Evolutionary conservation across 1,139 yeast species (phyloP), one percentile per base, ranked within the genome.

Genomic region (Lodderomyces pseudojiufengensis): DNA sequence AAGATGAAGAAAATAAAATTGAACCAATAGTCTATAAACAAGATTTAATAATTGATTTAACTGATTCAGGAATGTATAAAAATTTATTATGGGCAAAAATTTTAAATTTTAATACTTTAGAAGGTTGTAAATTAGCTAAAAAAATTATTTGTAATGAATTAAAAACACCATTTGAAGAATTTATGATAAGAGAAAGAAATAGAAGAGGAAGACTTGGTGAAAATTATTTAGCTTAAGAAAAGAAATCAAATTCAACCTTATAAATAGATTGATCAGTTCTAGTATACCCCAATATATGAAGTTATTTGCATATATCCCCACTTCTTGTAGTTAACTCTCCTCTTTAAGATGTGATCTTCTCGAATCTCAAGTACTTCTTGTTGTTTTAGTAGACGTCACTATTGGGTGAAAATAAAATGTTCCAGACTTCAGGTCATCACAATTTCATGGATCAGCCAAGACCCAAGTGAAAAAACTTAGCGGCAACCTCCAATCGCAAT

Each of bases 401-500:
- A n/a, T n/a, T n/a, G n/a, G n/a, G n/a, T n/a, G n/a, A n/a, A n/a
- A n/a, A 20, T 10, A 21, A 32, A 39, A 67, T 84, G 90, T 84
- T 60, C 78, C 94, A 83, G 75, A 63, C 80, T 72, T 76, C 80
- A 85, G 95, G 95, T 69, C 75, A 69, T 69, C 75, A 68, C 75
- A 65, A 59, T 67, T 67, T 69, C 95, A 85, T 85, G 95, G 87
- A 78, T 80, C 88, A 59, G 78, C 80, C 70, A 43, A n/a, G 55
- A 48, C 63, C 59, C 43, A 49, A 53, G 10, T 24, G 10, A 5
- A 24, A 3, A 58, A 46, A 39, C 46, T 58, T 52, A 64, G 66
- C 70, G 78, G 86, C 85, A 79, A 81, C 94, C 94, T 84, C 86
- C 59, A 78, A 80, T 83, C 76, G 88, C 95, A 85, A 85, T 85